Evolutionary conservation across 148 eudicot genomes (phyloP), one percentile per base, ranked within the genome.

Genomic region (Pouteria glomerata): DNA sequence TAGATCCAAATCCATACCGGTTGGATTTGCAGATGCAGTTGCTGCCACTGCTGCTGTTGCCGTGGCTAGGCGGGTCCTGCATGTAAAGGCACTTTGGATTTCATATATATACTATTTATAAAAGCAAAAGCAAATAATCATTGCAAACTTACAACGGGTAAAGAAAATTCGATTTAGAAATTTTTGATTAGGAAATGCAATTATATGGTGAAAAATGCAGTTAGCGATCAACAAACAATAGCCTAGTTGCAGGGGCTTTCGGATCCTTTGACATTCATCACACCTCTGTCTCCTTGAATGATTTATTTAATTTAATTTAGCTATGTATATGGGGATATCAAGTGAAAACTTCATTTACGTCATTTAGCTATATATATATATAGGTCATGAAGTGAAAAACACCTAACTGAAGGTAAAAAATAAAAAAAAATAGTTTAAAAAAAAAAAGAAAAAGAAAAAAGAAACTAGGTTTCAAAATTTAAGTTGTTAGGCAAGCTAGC

Each of bases 1-100:
- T 33, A 94, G 74, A 82, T 94, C 98, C 77, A 94, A 80, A 77
- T 94, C 98, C 97, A 94, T 86, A 57, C 90, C 89, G 18, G 88
- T 78, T 56, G 92, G 88, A 75, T 87, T 88, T 63, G 75, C 81
- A 68, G 88, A 75, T 47, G 85, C 80, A 29, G 82, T 58, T 63
- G 90, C 70, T 21, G 80, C n/a, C n/a, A n/a, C 73, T 21, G 85
- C 75, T 37, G 86, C 72, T 1, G 82, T 68, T 24, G 85, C 73
- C 62, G 93, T 82, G n/a, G 85, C 88, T 69, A 85, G 83, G 72
- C 93, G 91, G 45, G 91, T 89, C 87, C 98, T 93, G 86, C 75
- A 79, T n/a, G n/a, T n/a, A 66, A 63, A 48, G 53, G 63, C 30
- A 45, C 13, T 31, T n/a, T n/a, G n/a, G n/a, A n/a, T n/a, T n/a